phyloP scores from a whole-genome alignment of 2,329 filamentous ascomycete genomes.

The Mollisiaceae sp. region DNA sequence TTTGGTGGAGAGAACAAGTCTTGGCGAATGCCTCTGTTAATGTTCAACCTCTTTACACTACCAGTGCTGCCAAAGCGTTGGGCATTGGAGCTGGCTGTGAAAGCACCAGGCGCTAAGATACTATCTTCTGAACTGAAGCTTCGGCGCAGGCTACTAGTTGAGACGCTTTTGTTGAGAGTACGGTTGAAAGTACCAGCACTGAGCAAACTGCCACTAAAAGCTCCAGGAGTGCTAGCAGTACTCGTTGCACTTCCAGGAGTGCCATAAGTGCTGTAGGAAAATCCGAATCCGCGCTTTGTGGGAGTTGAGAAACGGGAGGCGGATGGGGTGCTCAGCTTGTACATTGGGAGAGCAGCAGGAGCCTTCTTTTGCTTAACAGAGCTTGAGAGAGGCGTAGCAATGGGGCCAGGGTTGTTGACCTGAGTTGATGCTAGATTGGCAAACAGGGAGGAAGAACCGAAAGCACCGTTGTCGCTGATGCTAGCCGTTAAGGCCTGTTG shows the following conservation, averaged over 20 bases:
- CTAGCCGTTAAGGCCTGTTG: conserved; percentile 75
- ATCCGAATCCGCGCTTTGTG: conserved; percentile 86
- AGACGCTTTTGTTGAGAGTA: conserved; percentile 85
- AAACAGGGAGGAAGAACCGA: conserved; percentile 89
- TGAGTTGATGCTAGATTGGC: conserved; percentile 69
- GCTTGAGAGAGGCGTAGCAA: conserved; percentile 84
- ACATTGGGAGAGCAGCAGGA: conserved; percentile 80
- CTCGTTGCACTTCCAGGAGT: conserved; percentile 76
- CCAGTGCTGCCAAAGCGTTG: conserved; percentile 70
- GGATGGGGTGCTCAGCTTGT: conserved; percentile 83
- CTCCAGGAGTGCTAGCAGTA: conserved; percentile 70
- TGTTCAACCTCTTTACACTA: conserved; percentile 87
- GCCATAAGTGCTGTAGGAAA: conserved; percentile 91
- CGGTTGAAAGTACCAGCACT: conserved; percentile 62
- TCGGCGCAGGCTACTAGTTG: conserved; percentile 82
- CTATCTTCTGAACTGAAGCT: conserved; percentile 84
- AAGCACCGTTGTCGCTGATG: conserved; percentile 83
- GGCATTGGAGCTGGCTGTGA: conserved; percentile 70
- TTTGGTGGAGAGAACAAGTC: conserved; percentile 69
- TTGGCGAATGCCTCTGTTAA: conserved; percentile 84
- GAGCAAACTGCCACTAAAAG: conserved; percentile 68
- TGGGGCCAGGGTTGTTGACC: conserved; percentile 77
- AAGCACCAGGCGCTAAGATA: conserved; percentile 83
- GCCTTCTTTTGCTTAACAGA: conserved; percentile 65
- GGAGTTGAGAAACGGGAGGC: conserved; percentile 82